Evolutionary conservation across 495 filamentous ascomycete species (phyloP), one percentile per base, ranked within the genome.

Genomic region (Aspergillus biplanus): DNA sequence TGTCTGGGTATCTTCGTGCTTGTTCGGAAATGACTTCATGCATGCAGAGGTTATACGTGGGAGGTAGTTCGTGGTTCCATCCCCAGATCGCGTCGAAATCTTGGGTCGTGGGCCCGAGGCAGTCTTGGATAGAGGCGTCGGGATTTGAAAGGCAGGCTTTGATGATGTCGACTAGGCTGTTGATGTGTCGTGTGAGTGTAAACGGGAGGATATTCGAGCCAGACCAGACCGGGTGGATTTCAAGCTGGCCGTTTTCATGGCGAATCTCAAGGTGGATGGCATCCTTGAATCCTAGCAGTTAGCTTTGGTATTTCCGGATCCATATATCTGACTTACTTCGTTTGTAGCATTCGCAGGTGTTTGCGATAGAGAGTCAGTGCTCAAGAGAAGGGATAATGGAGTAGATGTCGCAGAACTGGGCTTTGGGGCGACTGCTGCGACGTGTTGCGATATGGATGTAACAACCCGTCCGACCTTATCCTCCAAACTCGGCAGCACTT

Each of bases 21-120:
- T 78, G 75, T 48, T 78, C 65, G 1, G 67, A 56, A 35, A 87
- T 71, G 21, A 83, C 61, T 0, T 81, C 75, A 63, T 86, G 80
- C 60, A 84, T 75, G 63, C 79, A 82, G 48, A 75, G 70, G 56
- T 69, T 65, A 59, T 72, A 69, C 2, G 69, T 58, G 7, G 71
- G 69, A 21, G 73, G 76, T 6, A 77, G 57, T 7, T 58, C 16
- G 42, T 71, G 63, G 56, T 80, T 79, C 71, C 73, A 74, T 1
- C 67, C 21, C 75, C 72, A 74, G 33, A 79, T 72, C 13, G 69
- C 66, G 11, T 69, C 34, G 35, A 79, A 35, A 49, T 80, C 77
- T 37, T 61, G 60, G 31, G 49, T 46, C 5, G 68, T 74, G 5
- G 73, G 69, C 4, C 63, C 61, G 39, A 77, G 59, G 21, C 61